These are phyloP conservation scores for Moricandia moricandioides DNA, from an alignment of 345 rosid species.

Conservation along the genomic window DNA sequence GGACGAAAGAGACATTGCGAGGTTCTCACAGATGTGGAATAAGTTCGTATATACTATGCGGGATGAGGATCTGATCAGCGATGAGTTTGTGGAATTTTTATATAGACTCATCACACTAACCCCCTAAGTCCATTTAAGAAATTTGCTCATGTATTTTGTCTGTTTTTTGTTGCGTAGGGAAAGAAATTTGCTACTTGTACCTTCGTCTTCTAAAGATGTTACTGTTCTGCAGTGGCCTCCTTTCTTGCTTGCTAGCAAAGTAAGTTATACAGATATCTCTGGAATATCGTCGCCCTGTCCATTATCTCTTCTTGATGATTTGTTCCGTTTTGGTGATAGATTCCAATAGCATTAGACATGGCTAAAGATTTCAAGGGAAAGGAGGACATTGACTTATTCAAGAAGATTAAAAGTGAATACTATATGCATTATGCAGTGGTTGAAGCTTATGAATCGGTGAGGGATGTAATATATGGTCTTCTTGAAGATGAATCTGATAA, in stretches of 20 bases:
- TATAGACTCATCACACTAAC: constrained; percentile 17
- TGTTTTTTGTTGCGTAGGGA: constrained; percentile 52
- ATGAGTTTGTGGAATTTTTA: constrained; percentile 51
- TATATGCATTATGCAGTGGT: constrained; percentile 76
- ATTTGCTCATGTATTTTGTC: constrained; percentile 18
- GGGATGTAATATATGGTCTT: constrained; percentile 56
- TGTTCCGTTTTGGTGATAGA: constrained; percentile 47
- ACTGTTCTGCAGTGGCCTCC: constrained; percentile 96
- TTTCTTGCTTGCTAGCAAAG: constrained; percentile 97
- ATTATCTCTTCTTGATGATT: constrained; percentile 21
- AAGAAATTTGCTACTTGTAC: constrained; percentile 82
- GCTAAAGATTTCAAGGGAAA: constrained; percentile 88
- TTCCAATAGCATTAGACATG: constrained; percentile 98
- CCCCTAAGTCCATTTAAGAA: constrained; percentile 9
- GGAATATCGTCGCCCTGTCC: constrained; percentile 17
- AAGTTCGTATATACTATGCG: constrained; percentile 81
- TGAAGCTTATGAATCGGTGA: constrained; percentile 79
- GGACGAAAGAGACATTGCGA: constrained; percentile 54
- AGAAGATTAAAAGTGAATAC: constrained; percentile 64
- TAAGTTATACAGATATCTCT: constrained; percentile 34
- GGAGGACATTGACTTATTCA: constrained; percentile 68
- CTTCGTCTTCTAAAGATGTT: constrained; percentile 63
- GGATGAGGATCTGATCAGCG: constrained; percentile 74
- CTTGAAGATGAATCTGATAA: constrained; percentile 66
- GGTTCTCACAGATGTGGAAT: constrained; percentile 90